Evolutionary conservation across 169 alveolate genomes (phyloP).

Genomic region (Eimeria sp.): DNA sequence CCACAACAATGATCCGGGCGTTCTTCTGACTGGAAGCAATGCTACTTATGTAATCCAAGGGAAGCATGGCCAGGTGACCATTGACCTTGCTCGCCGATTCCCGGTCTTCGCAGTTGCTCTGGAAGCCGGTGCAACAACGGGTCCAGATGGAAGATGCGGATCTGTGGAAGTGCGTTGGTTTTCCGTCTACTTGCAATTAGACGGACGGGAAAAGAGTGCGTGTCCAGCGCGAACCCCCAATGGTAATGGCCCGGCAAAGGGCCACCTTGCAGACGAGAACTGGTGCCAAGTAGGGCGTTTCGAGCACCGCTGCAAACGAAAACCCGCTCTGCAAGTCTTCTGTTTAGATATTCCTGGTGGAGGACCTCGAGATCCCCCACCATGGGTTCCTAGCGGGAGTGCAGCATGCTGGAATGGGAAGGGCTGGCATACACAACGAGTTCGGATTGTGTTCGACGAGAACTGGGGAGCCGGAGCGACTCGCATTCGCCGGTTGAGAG

Average conservation of each 20-base stretch:
- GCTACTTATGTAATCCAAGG: constrained; percentile 19
- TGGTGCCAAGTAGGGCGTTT: constrained; percentile 31
- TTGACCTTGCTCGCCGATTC: constrained; percentile 5
- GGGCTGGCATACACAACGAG: constrained; percentile 28
- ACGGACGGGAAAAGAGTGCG: neutral
- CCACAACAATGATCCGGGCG: constrained; percentile 29
- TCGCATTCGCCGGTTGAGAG: constrained; percentile 27
- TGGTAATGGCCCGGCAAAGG: neutral
- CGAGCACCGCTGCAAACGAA: neutral
- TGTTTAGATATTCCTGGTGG: neutral
- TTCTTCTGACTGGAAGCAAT: neutral
- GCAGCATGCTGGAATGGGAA: neutral
- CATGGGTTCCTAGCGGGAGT: neutral
- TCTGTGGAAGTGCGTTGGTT: constrained; percentile 10
- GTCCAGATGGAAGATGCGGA: constrained; percentile 4
- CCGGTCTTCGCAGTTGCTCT: constrained; percentile 38
- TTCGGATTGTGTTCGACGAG: neutral
- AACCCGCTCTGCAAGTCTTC: constrained; percentile 5
- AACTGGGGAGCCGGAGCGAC: constrained; percentile 64
- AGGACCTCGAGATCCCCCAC: neutral
- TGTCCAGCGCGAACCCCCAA: neutral
- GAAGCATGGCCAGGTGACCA: neutral
- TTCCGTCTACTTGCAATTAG: constrained; percentile 33
- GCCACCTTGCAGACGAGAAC: neutral
- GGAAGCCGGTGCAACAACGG: neutral